Evolutionary conservation across 768 basidiomycete species (phyloP).

Genomic region (Pleurotus eryngii): DNA sequence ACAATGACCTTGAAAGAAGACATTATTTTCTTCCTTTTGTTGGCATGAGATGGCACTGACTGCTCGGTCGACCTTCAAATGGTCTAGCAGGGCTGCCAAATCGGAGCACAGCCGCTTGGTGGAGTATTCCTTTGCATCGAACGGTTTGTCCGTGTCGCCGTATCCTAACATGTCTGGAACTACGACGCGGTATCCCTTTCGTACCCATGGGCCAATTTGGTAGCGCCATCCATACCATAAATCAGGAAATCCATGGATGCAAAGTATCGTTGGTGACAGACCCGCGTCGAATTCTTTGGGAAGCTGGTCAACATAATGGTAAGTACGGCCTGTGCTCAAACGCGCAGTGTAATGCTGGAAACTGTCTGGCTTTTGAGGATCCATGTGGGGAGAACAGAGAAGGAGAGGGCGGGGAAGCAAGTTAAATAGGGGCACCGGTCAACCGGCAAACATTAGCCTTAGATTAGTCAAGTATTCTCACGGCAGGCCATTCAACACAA

Average conservation of each 20-base stretch:
- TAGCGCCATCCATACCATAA: constrained; percentile 70
- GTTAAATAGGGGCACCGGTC: constrained; percentile 13
- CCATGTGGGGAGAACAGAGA: constrained; percentile 25
- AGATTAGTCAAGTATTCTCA: background rate
- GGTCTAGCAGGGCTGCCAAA: constrained; percentile 62
- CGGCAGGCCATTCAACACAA: background rate
- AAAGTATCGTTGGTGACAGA: constrained; percentile 54
- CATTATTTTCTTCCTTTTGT: background rate
- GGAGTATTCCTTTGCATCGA: constrained; percentile 52
- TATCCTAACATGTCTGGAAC: constrained; percentile 66
- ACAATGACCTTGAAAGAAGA: constrained; percentile 47
- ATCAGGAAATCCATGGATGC: constrained; percentile 82
- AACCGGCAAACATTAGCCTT: constrained; percentile 10
- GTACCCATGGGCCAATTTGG: constrained; percentile 70
- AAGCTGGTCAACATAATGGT: constrained; percentile 73
- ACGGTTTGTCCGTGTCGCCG: constrained; percentile 60
- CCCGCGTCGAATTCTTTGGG: constrained; percentile 40
- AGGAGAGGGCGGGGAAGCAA: background rate
- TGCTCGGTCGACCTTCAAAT: constrained; percentile 46
- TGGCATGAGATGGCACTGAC: constrained; percentile 34
- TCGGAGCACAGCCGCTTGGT: constrained; percentile 59
- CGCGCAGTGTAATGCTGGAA: constrained; percentile 52
- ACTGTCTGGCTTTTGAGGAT: constrained; percentile 34
- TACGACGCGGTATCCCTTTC: constrained; percentile 58
- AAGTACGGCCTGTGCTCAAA: constrained; percentile 58